These are phyloP conservation scores for Fagopyrum homotropicum DNA, from an alignment of 148 eudicot species.

Conservation along the genomic window DNA sequence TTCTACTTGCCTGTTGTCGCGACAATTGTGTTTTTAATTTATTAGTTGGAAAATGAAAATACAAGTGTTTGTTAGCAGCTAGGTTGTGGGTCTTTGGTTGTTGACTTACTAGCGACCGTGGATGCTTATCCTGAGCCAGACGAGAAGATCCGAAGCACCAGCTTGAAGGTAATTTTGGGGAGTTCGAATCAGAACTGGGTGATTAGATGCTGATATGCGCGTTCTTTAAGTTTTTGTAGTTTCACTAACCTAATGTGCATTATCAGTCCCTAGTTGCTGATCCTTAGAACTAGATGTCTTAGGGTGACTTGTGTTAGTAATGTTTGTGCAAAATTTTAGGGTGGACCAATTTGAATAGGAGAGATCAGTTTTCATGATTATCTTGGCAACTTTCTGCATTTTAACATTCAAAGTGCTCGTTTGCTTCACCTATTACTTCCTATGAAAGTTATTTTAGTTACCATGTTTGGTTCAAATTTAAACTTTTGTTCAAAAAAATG, in stretches of 20 bases:
- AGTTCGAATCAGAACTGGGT: neutral
- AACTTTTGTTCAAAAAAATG: too few relatives aligned
- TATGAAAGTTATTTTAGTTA: too few relatives aligned
- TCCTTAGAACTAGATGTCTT: neutral
- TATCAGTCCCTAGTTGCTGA: neutral
- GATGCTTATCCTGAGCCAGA: conserved; percentile 81
- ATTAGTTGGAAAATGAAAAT: conserved; percentile 3
- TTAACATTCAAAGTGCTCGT: too few relatives aligned
- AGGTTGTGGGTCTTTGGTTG: conserved; percentile 50
- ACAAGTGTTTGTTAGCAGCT: conserved; percentile 37
- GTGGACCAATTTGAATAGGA: neutral
- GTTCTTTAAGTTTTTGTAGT: neutral
- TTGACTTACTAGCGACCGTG: conserved; percentile 74
- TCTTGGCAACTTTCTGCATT: neutral
- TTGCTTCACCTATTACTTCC: too few relatives aligned
- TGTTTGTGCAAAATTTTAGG: neutral
- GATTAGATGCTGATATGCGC: neutral
- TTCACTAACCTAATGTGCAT: neutral
- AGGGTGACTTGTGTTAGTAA: neutral
- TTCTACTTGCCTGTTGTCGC: neutral
- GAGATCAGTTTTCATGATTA: neutral
- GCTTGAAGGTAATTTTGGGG: conserved; percentile 50
- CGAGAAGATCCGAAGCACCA: conserved; percentile 87
- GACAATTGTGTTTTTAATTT: neutral
- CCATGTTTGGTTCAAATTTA: too few relatives aligned